phyloP scores from a whole-genome alignment of 768 basidiomycete genomes.

The Lactifluus volemus region DNA sequence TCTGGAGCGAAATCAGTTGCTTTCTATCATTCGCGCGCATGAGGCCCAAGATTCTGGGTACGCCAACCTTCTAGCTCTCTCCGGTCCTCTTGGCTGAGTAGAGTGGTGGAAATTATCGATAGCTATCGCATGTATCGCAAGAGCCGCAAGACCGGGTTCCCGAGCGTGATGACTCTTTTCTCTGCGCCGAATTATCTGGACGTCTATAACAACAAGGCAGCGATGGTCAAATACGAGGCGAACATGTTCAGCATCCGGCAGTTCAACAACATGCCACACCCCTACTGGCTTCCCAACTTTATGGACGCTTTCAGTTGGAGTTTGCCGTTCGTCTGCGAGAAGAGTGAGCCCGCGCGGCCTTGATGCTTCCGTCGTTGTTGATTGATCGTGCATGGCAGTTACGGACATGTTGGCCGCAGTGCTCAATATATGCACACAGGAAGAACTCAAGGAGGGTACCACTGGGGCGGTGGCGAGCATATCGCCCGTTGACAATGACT shows the following conservation, averaged over 20 bases:
- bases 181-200: slow-evolving; percentile 98
- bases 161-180: slow-evolving; percentile 99
- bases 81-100: not conserved
- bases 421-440: slow-evolving; percentile 94
- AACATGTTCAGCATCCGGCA: slow-evolving; percentile 99
- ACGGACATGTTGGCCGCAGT: slow-evolving; percentile 99
- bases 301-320: slow-evolving; percentile 99
- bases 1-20: slow-evolving; percentile 90
- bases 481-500: slow-evolving; percentile 33
- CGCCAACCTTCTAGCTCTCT: slow-evolving; percentile 20
- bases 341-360: slow-evolving; percentile 57
- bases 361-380: not conserved
- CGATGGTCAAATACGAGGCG: slow-evolving; percentile 97
- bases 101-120: not conserved
- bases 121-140: slow-evolving; percentile 99
- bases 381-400: slow-evolving; percentile 41
- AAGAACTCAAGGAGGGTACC: slow-evolving; percentile 79
- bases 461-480: slow-evolving; percentile 23
- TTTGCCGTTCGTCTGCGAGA: slow-evolving; percentile 92
- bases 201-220: slow-evolving; percentile 98
- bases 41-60: slow-evolving; percentile 97
- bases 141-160: slow-evolving; percentile 96
- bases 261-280: slow-evolving; percentile 93
- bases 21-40: slow-evolving; percentile 96
- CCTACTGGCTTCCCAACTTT: slow-evolving; percentile 94